Percentiles rank a stretch among this genome's conserved stretches.
Conservation (phyloP, 192 early-diverging fungal species). For the Backusella morwellensis region DNA sequence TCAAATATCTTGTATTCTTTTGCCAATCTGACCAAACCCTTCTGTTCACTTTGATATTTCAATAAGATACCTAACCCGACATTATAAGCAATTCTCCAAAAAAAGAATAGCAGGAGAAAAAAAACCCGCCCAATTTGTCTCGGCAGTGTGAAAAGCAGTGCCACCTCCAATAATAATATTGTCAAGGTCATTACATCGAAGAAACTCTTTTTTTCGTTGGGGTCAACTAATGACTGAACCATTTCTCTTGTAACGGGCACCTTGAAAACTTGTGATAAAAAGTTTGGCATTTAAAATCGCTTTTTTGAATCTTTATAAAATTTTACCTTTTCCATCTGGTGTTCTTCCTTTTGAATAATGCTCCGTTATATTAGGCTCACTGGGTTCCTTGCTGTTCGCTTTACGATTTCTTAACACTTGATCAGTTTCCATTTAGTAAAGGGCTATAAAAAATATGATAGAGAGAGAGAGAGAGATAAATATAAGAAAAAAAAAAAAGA, state of each 20-base stretch:
- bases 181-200: constrained; percentile 70
- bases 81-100: constrained; percentile 88
- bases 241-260: constrained; percentile 75
- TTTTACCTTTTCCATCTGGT: constrained; percentile 37
- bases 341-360: constrained; percentile 33
- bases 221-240: constrained; percentile 70
- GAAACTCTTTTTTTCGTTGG: constrained; percentile 61
- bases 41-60: constrained; percentile 73
- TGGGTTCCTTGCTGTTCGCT: not conserved
- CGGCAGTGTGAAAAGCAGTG: constrained; percentile 61
- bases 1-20: constrained; percentile 67
- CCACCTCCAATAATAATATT: constrained; percentile 58
- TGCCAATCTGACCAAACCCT: constrained; percentile 65
- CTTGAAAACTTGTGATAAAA: constrained; percentile 47
- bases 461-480: not conserved
- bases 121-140: constrained; percentile 46
- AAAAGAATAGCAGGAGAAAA: constrained; percentile 74
- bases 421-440: not conserved
- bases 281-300: not conserved
- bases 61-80: constrained; percentile 78
- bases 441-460: not conserved
- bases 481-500: not conserved
- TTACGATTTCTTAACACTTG: not conserved
- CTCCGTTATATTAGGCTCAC: not conserved
- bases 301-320: not conserved